Base-by-base conservation (phyloP, 345 rosid species). In the Rhodomyrtus tomentosa region DNA sequence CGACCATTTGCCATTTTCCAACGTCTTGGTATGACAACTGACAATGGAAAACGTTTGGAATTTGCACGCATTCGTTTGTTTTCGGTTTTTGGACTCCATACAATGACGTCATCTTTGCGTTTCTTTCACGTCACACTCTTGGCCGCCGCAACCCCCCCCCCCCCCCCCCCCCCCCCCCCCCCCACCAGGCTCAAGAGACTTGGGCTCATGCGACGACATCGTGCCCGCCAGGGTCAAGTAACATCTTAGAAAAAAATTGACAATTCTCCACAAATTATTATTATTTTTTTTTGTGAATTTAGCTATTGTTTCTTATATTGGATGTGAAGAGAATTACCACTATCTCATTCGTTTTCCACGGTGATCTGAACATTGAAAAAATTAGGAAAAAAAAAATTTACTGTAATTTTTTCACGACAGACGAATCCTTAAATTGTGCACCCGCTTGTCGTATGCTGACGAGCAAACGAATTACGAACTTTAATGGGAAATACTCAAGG, bases 391-490 rank as follows among this genome's bases (percentile, higher is more conserved):
- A 40, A 4, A 6, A 40, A 40, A 4, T 32, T 36, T 13, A 68
- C 3, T 0, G 6, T 32, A 10, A 32, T 7, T 16, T 18, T 32
- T 62, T 16, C 0, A 1, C 3, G 0, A 10, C 6, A 10, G 8
- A 68, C 1, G 42, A 4, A 68, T 68, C 24, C 5, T 32, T 18
- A 68, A 3, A 7, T 3, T 62, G 11, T 21, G 18, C 21, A n/a
- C 40, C 21, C 1, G 76, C n/a, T 32, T 3, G 76, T 2, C 0
- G 24, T 18, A 7, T 32, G 76, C 45, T 32, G 18, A 32, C 2
- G 24, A 68, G 45, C 5, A 5, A 32, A 16, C 45, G 13, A 13
- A 68, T 4, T 68, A 5, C 36, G 76, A 68, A 12, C 76, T 4
- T 68, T 18, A 6, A 18, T 68, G 45, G 76, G 36, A 68, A 32